These are phyloP conservation scores for Trichosanthes truncata DNA, from an alignment of 306 rosid species.

Conservation along the genomic window DNA sequence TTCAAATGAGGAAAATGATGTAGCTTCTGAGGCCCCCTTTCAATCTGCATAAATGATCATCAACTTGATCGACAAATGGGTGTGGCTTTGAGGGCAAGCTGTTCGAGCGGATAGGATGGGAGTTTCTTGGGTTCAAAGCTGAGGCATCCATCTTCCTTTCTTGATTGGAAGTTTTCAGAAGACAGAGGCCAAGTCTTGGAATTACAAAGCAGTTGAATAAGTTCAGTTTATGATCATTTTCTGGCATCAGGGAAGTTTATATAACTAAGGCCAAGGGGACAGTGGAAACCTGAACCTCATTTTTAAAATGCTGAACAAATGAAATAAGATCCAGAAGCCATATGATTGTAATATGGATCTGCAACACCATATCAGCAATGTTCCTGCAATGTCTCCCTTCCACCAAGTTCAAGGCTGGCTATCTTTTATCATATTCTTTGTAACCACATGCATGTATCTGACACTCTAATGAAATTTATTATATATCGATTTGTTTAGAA, in stretches of 20 bases:
- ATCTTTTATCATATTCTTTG: neutral
- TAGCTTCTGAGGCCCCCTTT: slow-evolving; percentile 4
- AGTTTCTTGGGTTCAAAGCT: neutral
- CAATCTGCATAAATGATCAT: slow-evolving; percentile 12
- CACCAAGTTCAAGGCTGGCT: slow-evolving; percentile 1
- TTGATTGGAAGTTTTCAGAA: neutral
- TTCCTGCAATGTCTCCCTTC: slow-evolving; percentile 20
- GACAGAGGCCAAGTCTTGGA: neutral
- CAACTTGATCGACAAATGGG: slow-evolving; percentile 14
- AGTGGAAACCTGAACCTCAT: neutral
- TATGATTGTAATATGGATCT: slow-evolving; percentile 9
- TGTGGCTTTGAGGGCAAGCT: slow-evolving; percentile 28
- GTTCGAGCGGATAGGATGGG: slow-evolving; percentile 17
- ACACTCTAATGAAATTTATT: neutral
- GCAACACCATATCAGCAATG: slow-evolving; percentile 6
- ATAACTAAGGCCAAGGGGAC: neutral
- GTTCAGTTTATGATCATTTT: neutral
- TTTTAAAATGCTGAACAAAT: neutral
- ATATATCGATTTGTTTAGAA: neutral
- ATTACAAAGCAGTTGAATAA: neutral
- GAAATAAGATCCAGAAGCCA: neutral
- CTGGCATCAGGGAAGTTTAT: neutral
- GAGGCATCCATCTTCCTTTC: slow-evolving; percentile 12
- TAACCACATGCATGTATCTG: neutral
- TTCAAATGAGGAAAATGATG: slow-evolving; percentile 11